phyloP scores from a whole-genome alignment of 2,329 filamentous ascomycete species.

The Rhynchosporium agropyri region DNA sequence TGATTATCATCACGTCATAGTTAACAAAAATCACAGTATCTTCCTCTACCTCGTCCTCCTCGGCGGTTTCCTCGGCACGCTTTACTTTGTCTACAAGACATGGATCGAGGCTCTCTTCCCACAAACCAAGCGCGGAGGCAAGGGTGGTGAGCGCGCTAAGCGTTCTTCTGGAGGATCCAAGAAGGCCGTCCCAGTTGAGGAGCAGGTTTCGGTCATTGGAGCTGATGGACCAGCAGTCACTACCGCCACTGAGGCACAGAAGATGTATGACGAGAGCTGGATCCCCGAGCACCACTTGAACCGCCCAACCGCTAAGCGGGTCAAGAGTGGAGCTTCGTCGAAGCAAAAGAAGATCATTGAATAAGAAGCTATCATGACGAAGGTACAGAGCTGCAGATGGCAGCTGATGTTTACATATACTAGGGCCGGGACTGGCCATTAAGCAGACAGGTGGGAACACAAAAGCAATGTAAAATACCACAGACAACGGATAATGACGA shows the following conservation, averaged over 20 bases:
- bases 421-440: neutral
- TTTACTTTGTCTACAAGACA: conserved; percentile 97
- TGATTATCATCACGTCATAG: conserved; percentile 19
- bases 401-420: no score
- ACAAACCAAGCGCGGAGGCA: conserved; percentile 66
- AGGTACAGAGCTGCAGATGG: neutral
- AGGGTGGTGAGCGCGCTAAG: conserved; percentile 52
- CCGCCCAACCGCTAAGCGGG: conserved; percentile 72
- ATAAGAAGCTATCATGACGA: conserved; percentile 3
- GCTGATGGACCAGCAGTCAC: conserved; percentile 50
- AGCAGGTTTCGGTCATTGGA: conserved; percentile 66
- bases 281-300: conserved; percentile 71
- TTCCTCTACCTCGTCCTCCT: conserved; percentile 96
- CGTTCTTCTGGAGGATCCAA: conserved; percentile 63
- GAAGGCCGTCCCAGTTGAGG: conserved; percentile 59
- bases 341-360: conserved; percentile 31
- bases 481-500: conserved; percentile 10
- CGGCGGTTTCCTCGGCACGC: conserved; percentile 73
- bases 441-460: neutral
- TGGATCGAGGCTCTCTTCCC: conserved; percentile 97
- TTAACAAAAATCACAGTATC: conserved; percentile 61
- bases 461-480: conserved; percentile 18
- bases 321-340: conserved; percentile 55
- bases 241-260: conserved; percentile 37
- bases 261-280: conserved; percentile 43